These are phyloP conservation scores for Auricularia auricula-judae DNA, from an alignment of 768 basidiomycete genomes.

Conservation along the genomic window DNA sequence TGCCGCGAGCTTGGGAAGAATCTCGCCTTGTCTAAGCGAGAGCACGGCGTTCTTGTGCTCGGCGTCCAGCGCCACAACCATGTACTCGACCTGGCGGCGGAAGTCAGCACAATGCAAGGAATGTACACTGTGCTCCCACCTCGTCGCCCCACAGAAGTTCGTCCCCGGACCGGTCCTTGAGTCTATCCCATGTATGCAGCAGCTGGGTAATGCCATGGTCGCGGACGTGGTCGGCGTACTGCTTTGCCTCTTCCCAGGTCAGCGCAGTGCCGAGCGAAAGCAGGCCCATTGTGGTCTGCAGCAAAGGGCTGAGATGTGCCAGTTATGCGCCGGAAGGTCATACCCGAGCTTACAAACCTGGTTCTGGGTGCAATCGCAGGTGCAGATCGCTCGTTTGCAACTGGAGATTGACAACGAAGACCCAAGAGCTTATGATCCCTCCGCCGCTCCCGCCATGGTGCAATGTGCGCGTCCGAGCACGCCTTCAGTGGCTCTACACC, in stretches of 20 bases:
- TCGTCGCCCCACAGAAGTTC: constrained; percentile 97
- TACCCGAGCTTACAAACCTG: neutral
- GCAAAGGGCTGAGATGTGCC: neutral
- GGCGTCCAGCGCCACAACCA: constrained; percentile 82
- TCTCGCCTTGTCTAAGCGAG: constrained; percentile 92
- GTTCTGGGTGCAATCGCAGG: neutral
- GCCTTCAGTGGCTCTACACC: neutral
- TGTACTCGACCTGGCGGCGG: constrained; percentile 74
- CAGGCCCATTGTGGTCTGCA: constrained; percentile 60
- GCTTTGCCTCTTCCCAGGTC: constrained; percentile 80
- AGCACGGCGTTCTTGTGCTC: constrained; percentile 70
- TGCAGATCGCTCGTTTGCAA: too few relatives aligned
- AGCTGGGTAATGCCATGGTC: constrained; percentile 93
- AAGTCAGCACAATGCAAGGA: constrained; percentile 2
- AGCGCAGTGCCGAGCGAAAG: constrained; percentile 88
- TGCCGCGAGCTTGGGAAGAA: constrained; percentile 63
- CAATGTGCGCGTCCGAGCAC: neutral
- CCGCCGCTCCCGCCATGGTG: neutral
- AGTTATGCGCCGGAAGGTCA: neutral
- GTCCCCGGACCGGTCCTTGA: constrained; percentile 86
- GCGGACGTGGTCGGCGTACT: constrained; percentile 81
- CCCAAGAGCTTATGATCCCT: neutral
- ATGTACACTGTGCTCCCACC: constrained; percentile 34
- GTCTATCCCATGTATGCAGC: constrained; percentile 80
- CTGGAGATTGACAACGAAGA: too few relatives aligned